Evolutionary conservation across 345 rosid species (phyloP), one percentile per base, ranked within the genome.

Genomic region (Citrus medica): DNA sequence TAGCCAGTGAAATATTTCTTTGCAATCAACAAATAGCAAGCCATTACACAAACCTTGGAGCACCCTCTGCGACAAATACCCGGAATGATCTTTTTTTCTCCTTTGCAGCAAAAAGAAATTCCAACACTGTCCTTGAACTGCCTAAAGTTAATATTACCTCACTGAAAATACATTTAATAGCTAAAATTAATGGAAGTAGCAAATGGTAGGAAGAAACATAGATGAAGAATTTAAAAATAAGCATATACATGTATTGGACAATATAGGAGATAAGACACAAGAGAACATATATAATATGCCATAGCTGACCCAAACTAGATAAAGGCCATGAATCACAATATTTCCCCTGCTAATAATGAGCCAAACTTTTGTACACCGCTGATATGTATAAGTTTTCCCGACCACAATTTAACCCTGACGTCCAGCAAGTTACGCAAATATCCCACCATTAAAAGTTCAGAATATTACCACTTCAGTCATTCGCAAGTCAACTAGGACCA

Each of bases 81-180:
- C 97, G 93, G 72, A 96, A 96, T 71, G 99, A 93, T 86, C 98
- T 87, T 77, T 91, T 94, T 82, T 94, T 96, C 90, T 96, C 98
- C 84, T 94, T 94, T 73, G 99, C 99, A 80, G 98, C 97, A 85
- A 91, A 94, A 27, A 96, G 93, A 84, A 96, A 94, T 84, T 96
- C 97, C 82, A 93, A 80, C 62, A 96, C 98, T 32, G 99, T 94
- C 85, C 91, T 93, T 76, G 99, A 96, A 84, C 99, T 90, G 75
- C 99, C 99, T 79, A 96, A 79, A 67, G 99, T 96, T 80, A 96
- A 84, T 84, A 96, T 96, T 74, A 96, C 98, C 91, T 96, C 99
- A 81, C 99, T 97, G 94, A 68, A 67, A 89, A 81, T 73, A 74
- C 68, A 77, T 74, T 69, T 59, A 59, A 32, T 58, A 73, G 56